Evolutionary conservation across 768 basidiomycete species (phyloP).

Genomic region (Boletus rex-veris): DNA sequence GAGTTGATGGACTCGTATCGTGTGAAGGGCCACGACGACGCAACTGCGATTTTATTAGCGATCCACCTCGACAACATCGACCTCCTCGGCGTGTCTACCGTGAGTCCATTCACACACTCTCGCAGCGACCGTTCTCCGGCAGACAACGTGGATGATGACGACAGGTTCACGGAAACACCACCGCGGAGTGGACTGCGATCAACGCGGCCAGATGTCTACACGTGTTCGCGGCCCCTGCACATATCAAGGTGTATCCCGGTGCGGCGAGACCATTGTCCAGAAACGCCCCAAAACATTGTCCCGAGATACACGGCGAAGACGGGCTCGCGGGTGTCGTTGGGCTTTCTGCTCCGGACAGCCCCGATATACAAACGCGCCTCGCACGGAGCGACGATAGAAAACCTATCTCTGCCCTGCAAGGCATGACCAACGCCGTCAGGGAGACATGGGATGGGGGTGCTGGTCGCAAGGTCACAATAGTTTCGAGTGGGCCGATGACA

Average conservation of each 20-base stretch:
- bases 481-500: constrained; percentile 83
- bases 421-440: constrained; percentile 56
- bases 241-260: constrained; percentile 65
- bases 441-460: constrained; percentile 54
- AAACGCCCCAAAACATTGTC: constrained; percentile 51
- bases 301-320: constrained; percentile 79
- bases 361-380: constrained; percentile 49
- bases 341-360: constrained; percentile 49
- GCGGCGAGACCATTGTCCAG: constrained; percentile 67
- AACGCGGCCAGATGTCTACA: constrained; percentile 79
- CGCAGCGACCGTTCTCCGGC: neutral
- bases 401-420: constrained; percentile 57
- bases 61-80: constrained; percentile 59
- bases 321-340: constrained; percentile 86
- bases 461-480: constrained; percentile 61
- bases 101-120: constrained; percentile 29
- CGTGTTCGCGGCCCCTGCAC: constrained; percentile 62
- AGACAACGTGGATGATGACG: neutral
- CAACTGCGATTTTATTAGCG: constrained; percentile 76
- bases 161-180: constrained; percentile 81
- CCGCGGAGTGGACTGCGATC: constrained; percentile 52
- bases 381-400: constrained; percentile 41
- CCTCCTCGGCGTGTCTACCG: constrained; percentile 83
- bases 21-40: constrained; percentile 83
- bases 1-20: neutral